Percentiles rank a stretch among this genome's conserved stretches.
Conservation (phyloP, 495 filamentous ascomycete species). For the Talaromyces nanjingensis region DNA sequence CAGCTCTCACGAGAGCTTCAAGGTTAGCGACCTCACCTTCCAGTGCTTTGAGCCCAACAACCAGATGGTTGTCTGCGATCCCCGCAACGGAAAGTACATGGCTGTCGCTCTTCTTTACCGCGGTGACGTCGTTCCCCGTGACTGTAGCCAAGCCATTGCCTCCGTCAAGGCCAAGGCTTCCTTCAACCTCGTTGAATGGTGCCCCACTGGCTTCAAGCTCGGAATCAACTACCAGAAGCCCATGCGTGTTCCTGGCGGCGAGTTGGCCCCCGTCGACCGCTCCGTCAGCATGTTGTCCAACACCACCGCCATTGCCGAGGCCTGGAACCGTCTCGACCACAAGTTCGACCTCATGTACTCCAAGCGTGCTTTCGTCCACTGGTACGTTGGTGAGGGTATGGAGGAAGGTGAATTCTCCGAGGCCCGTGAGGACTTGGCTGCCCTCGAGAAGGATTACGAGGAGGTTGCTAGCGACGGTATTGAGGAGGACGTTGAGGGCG, state of each 20-base stretch:
- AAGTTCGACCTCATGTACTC: slow-evolving; percentile 98
- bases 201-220: slow-evolving; percentile 92
- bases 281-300: slow-evolving; percentile 88
- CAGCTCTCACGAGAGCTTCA: slow-evolving; percentile 87
- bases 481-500: slow-evolving; percentile 54
- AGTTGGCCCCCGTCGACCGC: slow-evolving; percentile 77
- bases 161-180: slow-evolving; percentile 78
- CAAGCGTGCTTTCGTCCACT: slow-evolving; percentile 92
- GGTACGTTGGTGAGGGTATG: slow-evolving; percentile 96
- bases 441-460: slow-evolving; percentile 87
- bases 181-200: slow-evolving; percentile 93
- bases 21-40: slow-evolving; percentile 79
- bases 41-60: slow-evolving; percentile 93
- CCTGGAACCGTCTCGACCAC: slow-evolving; percentile 81
- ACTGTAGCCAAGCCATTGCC: slow-evolving; percentile 73
- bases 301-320: slow-evolving; percentile 86
- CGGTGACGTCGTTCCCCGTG: slow-evolving; percentile 80
- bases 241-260: slow-evolving; percentile 64
- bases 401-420: slow-evolving; percentile 92
- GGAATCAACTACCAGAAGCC: slow-evolving; percentile 93
- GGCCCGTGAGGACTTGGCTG: slow-evolving; percentile 83
- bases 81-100: slow-evolving; percentile 92
- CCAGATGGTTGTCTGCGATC: slow-evolving; percentile 94
- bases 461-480: slow-evolving; percentile 74
- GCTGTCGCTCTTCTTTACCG: slow-evolving; percentile 85